A percentile compares a stretch with the other conserved stretches of the same genome.
Conservation (phyloP, 1,139 yeast genomes). For the Suhomyces wounanorum region DNA sequence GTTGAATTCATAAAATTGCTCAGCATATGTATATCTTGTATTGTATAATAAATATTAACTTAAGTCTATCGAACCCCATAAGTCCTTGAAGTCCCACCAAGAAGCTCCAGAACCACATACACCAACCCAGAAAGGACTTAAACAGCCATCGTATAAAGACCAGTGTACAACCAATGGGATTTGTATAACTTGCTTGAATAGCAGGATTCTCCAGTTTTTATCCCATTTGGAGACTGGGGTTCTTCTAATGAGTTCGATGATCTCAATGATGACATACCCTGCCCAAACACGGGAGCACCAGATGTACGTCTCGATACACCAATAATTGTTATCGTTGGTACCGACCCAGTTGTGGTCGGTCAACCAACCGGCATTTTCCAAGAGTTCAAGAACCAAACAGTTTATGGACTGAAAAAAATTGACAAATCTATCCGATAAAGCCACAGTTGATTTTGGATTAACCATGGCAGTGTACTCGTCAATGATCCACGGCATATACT, state of each 20-base stretch:
- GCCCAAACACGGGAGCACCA: slow-evolving; percentile 64
- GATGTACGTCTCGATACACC: slow-evolving; percentile 48
- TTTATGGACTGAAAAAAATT: slow-evolving; percentile 46
- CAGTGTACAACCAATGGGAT: slow-evolving; percentile 60
- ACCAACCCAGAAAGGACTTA: slow-evolving; percentile 55
- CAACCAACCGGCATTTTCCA: slow-evolving; percentile 61
- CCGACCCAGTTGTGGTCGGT: slow-evolving; percentile 58
- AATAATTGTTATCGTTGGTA: slow-evolving; percentile 43
- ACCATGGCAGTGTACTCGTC: slow-evolving; percentile 38
- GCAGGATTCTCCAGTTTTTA: slow-evolving; percentile 35
- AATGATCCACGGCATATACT: slow-evolving; percentile 52
- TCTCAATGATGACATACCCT: slow-evolving; percentile 49
- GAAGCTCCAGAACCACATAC: slow-evolving; percentile 50
- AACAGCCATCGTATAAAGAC: slow-evolving; percentile 57
- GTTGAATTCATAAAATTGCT: not conserved
- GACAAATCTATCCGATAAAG: slow-evolving; percentile 36
- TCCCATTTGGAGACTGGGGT: slow-evolving; percentile 43
- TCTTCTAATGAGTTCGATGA: slow-evolving; percentile 46
- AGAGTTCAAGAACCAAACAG: slow-evolving; percentile 48
- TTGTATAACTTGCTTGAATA: slow-evolving; percentile 48
- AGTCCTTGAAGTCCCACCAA: slow-evolving; percentile 46
- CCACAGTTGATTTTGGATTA: slow-evolving; percentile 27
- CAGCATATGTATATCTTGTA: not conserved
- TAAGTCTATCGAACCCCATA: slow-evolving; percentile 43
- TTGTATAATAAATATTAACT: slow-evolving; percentile 6